Evolutionary conservation across 2,329 filamentous ascomycete species (phyloP), one percentile per base, ranked within the genome.

Genomic region (Penicillium sp.): DNA sequence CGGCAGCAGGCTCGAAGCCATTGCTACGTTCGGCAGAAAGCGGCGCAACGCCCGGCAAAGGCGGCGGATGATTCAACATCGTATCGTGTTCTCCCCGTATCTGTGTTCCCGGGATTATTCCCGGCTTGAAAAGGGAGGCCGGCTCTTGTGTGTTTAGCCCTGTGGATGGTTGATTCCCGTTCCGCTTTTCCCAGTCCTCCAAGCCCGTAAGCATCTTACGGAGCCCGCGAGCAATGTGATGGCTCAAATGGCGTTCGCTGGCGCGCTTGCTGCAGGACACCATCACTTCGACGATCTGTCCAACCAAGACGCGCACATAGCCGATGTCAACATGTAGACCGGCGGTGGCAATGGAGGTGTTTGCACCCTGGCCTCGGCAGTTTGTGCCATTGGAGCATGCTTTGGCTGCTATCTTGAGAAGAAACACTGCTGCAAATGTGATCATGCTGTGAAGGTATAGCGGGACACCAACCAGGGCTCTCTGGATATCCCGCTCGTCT

Each of bases 401-500:
- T 30, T 70, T 62, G 50, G 69, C 57, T 38, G 64, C 59, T 12
- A 70, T 65, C 39, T 69, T 70, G 29, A 70, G 47, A 6, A 71
- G 52, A 34, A 71, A 71, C 6, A 70, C 67, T 5, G 64, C 63
- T 1, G 68, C 66, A 50, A 70, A 70, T 0, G 68, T 67, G 30
- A 71, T 68, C 65, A 69, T 70, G 38, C 66, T 69, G 48, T 69
- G 65, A 4, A 71, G 56, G 41, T 70, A 70, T 20, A 69, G 45
- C 9, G 68, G 67, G 10, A 70, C 63, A 27, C 67, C 68, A 12
- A 67, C 60, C 36, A 70, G 50, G 11, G 63, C 62, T 20, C 57
- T 49, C 35, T 69, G 65, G 1, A 69, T 64, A 41, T 69, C 66
- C 11, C 62, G 61, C 41, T 69, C 68, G 25, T 68, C 64, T 12